Evolutionary conservation across 768 basidiomycete genomes (phyloP).

Genomic region (Russula foetens): DNA sequence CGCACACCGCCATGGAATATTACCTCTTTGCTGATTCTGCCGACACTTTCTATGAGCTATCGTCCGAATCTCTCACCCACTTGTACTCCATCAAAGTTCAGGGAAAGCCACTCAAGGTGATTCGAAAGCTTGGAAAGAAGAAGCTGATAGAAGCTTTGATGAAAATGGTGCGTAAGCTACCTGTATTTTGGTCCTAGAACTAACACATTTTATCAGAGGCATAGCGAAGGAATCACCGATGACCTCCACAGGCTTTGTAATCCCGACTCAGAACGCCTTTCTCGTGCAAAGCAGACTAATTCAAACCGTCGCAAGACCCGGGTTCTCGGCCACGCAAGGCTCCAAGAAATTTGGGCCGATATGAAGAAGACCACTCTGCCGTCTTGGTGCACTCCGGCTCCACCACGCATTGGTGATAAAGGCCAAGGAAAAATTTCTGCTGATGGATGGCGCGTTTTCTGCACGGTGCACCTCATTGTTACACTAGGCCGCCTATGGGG

Average conservation of each 20-base stretch:
- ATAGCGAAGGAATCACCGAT: neutral
- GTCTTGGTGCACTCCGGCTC: slow-evolving; percentile 21
- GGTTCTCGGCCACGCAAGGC: neutral
- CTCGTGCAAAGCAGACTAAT: neutral
- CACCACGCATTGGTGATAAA: slow-evolving; percentile 16
- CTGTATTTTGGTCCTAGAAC: neutral
- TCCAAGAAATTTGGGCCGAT: neutral
- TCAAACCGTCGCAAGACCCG: neutral
- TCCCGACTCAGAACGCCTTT: neutral
- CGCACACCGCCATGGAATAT: neutral
- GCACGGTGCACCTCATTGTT: neutral
- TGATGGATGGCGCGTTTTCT: neutral
- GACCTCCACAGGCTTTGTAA: neutral
- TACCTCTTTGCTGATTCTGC: neutral
- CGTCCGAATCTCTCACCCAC: neutral
- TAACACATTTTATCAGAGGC: neutral
- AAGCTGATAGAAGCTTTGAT: neutral
- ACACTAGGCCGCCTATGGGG: neutral
- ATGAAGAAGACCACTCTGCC: slow-evolving; percentile 20
- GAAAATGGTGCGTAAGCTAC: neutral
- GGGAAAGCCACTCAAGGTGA: neutral
- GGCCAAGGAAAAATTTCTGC: slow-evolving; percentile 22
- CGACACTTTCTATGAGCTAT: neutral
- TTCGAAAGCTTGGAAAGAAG: neutral
- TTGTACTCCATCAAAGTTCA: neutral